phyloP scores from a whole-genome alignment of 129 eudicot genomes.

The Pseudognaphalium luteoalbum region DNA sequence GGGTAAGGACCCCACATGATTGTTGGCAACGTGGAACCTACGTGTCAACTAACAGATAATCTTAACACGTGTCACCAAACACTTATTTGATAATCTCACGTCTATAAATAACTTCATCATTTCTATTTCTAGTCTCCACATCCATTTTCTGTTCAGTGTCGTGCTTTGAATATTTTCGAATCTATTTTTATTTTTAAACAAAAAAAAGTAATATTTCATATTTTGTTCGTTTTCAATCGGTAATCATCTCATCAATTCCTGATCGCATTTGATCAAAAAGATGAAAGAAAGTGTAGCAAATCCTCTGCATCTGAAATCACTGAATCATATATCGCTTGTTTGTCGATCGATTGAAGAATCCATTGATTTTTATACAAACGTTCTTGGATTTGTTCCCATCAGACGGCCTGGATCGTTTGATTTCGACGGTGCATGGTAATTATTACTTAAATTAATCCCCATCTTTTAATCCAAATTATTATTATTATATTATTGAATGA shows the following conservation, averaged over 20 bases:
- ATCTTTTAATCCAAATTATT: too few species aligned
- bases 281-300: constrained; percentile 60
- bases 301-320: constrained; percentile 73
- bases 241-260: constrained; percentile 9
- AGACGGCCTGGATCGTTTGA: constrained; percentile 88
- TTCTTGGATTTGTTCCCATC: constrained; percentile 82
- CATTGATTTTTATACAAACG: constrained; percentile 60
- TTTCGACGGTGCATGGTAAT: constrained; percentile 88
- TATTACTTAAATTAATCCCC: not conserved
- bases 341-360: constrained; percentile 79
- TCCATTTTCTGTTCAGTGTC: not conserved
- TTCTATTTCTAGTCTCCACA: constrained; percentile 16
- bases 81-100: not conserved
- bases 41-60: constrained; percentile 41
- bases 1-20: constrained; percentile 27
- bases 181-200: not conserved
- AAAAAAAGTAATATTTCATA: too few species aligned
- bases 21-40: constrained; percentile 48
- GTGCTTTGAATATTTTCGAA: not conserved
- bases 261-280: not conserved
- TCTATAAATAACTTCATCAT: constrained; percentile 25
- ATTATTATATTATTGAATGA: too few species aligned
- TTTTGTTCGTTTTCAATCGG: not conserved
- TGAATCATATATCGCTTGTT: constrained; percentile 82
- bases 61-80: constrained; percentile 27